phyloP scores from a whole-genome alignment of 257 asterid species.

The Ocimum tenuiflorum region DNA sequence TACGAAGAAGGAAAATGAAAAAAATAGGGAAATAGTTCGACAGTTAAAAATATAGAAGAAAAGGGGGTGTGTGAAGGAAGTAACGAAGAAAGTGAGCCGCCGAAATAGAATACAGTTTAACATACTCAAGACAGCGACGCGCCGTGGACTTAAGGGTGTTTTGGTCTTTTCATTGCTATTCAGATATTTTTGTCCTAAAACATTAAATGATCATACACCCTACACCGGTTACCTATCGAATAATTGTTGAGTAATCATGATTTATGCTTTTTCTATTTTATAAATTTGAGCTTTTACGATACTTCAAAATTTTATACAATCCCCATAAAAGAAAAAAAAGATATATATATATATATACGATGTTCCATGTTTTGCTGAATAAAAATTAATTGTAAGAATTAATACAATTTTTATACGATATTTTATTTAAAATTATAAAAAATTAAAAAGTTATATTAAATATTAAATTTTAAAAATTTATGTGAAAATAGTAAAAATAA shows the following conservation, averaged over 20 bases:
- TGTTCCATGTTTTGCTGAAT: no score
- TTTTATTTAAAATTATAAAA: no score
- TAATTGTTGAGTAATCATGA: no score
- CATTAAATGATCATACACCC: neutral
- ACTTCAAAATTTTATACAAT: no score
- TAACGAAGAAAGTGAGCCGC: constrained; percentile 54
- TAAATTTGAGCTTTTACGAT: no score
- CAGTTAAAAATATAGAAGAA: neutral
- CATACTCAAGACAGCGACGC: constrained; percentile 39
- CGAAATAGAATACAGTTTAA: constrained; percentile 57
- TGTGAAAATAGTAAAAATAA: no score
- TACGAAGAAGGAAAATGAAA: neutral
- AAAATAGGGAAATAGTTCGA: neutral
- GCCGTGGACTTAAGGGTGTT: constrained; percentile 5
- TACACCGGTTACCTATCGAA: neutral
- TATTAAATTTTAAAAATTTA: no score
- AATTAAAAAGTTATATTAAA: no score
- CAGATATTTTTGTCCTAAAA: constrained; percentile 12
- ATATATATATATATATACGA: no score
- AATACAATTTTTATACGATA: no score
- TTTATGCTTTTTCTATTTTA: neutral
- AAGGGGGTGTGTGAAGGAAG: constrained; percentile 26
- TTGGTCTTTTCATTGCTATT: constrained; percentile 11
- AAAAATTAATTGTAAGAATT: no score
- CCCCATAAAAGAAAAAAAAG: no score